Evolutionary conservation across 495 filamentous ascomycete species (phyloP).

Genomic region (Penicillium steckii): DNA sequence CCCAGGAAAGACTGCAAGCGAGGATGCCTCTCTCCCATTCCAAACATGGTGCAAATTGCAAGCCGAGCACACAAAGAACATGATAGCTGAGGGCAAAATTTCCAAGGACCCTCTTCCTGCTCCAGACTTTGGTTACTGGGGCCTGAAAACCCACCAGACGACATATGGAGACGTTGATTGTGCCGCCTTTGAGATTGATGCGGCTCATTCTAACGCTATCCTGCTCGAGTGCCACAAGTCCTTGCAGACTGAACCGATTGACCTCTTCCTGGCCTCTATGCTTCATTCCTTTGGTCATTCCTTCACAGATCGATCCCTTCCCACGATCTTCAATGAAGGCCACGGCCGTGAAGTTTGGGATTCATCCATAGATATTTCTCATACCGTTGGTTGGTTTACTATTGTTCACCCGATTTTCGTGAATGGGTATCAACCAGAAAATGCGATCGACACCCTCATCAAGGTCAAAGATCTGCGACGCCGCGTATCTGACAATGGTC

Average conservation of each 20-base stretch:
- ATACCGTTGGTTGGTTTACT: conserved; percentile 64
- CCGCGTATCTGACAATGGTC: conserved; percentile 46
- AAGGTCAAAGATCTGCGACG: conserved; percentile 49
- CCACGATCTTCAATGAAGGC: conserved; percentile 55
- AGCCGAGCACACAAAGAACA: conserved; percentile 34
- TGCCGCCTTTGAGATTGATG: conserved; percentile 46
- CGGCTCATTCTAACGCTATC: conserved; percentile 38
- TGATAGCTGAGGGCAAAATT: conserved; percentile 27
- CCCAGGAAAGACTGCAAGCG: conserved; percentile 29
- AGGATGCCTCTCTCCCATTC: conserved; percentile 53
- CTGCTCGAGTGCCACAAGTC: conserved; percentile 45
- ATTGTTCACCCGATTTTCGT: conserved; percentile 51
- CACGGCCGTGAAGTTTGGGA: conserved; percentile 58
- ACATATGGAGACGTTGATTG: conserved; percentile 51
- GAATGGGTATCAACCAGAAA: conserved; percentile 14
- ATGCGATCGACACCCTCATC: conserved; percentile 39
- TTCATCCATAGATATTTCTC: conserved; percentile 51
- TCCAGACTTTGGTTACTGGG: conserved; percentile 50
- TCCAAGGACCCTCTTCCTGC: conserved; percentile 23
- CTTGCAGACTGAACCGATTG: conserved; percentile 50
- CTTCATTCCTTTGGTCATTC: conserved; percentile 49
- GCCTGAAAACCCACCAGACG: conserved; percentile 42
- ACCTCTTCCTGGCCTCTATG: conserved; percentile 52
- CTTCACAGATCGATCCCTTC: conserved; percentile 51
- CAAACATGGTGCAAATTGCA: conserved; percentile 59